Evolutionary conservation across 2,329 filamentous ascomycete genomes (phyloP).

Genomic region (Basipetospora chlamydospora): DNA sequence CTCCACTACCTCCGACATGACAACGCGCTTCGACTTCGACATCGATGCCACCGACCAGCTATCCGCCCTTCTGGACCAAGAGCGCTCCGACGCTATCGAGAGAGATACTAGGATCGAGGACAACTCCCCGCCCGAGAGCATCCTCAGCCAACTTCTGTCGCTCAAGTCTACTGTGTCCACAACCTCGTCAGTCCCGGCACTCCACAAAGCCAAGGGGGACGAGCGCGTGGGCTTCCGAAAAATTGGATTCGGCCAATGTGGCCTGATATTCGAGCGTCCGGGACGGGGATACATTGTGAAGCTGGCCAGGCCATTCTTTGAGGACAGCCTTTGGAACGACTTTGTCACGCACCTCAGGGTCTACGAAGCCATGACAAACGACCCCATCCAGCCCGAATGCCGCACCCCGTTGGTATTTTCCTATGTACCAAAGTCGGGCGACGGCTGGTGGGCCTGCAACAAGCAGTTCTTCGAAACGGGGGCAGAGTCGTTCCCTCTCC

Average conservation of each 20-base stretch:
- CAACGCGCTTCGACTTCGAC: too few species aligned
- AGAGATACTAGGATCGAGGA: too few species aligned
- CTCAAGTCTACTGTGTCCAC: too few species aligned
- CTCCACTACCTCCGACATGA: too few species aligned
- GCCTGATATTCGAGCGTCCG: neutral
- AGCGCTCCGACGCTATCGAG: too few species aligned
- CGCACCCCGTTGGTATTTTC: neutral
- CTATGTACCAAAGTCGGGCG: neutral
- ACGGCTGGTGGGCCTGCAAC: neutral
- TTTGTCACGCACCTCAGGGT: neutral
- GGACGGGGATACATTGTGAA: neutral
- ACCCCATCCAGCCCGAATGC: neutral
- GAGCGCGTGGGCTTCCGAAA: neutral
- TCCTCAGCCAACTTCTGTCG: too few species aligned
- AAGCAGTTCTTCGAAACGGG: neutral
- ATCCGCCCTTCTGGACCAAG: too few species aligned
- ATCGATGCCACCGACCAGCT: too few species aligned
- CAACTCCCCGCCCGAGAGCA: too few species aligned
- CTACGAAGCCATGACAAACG: neutral
- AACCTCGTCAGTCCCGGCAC: too few species aligned
- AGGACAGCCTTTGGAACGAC: neutral
- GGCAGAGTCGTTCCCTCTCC: slow-evolving; percentile 5
- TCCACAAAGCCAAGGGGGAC: too few species aligned
- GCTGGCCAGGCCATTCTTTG: neutral
- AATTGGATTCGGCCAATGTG: neutral